A percentile compares a stretch with the other conserved stretches of the same genome.
Evolutionary conservation across 192 early-diverging fungal genomes (phyloP).

Genomic region (Backusella sp.): DNA sequence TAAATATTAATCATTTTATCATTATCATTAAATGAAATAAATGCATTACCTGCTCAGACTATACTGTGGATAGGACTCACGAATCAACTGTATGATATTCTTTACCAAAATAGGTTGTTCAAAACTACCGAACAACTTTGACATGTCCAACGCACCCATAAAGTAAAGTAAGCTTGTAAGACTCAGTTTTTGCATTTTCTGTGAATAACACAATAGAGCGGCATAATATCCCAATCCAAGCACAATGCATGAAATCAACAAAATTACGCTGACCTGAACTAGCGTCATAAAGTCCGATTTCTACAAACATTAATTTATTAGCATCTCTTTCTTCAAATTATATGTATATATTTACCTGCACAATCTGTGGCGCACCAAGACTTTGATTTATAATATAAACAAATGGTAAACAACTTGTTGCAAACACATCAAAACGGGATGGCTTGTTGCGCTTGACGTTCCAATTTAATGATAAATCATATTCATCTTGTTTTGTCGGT

Average conservation of each 20-base stretch:
- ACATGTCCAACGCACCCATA: not conserved
- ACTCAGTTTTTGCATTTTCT: not conserved
- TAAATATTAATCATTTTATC: not conserved
- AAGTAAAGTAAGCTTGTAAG: not conserved
- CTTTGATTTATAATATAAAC: not conserved
- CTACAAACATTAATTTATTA: not conserved
- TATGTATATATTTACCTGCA: not conserved
- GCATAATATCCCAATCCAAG: not conserved
- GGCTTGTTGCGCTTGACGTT: no score
- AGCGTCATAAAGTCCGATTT: not conserved
- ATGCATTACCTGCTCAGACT: not conserved
- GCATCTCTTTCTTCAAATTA: not conserved
- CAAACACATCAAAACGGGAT: not conserved
- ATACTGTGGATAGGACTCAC: not conserved
- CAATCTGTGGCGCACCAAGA: not conserved
- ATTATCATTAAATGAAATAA: not conserved
- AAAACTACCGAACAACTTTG: not conserved
- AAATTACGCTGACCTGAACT: not conserved
- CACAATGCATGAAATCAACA: not conserved
- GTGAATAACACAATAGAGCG: not conserved
- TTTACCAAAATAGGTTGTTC: not conserved
- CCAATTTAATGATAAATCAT: no score
- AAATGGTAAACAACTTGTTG: not conserved
- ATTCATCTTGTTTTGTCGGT: not conserved
- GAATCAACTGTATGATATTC: not conserved